phyloP scores from a whole-genome alignment of 306 rosid genomes.

The Canavalia gladiata region DNA sequence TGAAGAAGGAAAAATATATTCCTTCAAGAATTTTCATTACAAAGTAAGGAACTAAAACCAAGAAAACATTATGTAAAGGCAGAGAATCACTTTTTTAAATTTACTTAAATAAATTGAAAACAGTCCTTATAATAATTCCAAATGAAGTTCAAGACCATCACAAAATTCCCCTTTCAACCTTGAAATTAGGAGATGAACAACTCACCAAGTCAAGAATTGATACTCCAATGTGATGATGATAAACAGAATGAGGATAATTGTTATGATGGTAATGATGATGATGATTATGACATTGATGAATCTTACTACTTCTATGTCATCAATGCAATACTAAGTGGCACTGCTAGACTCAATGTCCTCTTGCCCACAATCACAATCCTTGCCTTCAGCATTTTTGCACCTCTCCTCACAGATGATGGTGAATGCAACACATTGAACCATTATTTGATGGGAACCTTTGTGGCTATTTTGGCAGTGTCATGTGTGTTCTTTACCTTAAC shows the following conservation, averaged over 20 bases:
- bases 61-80: neutral
- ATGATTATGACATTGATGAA: constrained; percentile 43
- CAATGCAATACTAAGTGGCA: constrained; percentile 68
- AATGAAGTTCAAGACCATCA: constrained; percentile 8
- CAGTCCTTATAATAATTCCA: constrained; percentile 18
- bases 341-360: constrained; percentile 66
- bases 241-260: constrained; percentile 9
- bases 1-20: constrained; percentile 34
- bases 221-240: constrained; percentile 35
- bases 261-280: constrained; percentile 20
- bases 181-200: constrained; percentile 46
- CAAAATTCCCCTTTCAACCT: neutral
- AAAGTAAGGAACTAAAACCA: constrained; percentile 41
- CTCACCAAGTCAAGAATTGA: constrained; percentile 42
- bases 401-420: constrained; percentile 63
- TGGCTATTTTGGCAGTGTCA: constrained; percentile 57
- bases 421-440: constrained; percentile 48
- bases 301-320: constrained; percentile 51
- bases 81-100: constrained; percentile 44
- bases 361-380: constrained; percentile 67
- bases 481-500: constrained; percentile 65
- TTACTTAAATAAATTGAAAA: constrained; percentile 38
- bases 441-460: constrained; percentile 57
- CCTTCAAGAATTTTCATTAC: constrained; percentile 30
- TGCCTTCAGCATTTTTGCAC: constrained; percentile 65